These are phyloP conservation scores for Aspergillus coremiiformis DNA, from an alignment of 495 filamentous ascomycete species.

Conservation along the genomic window DNA sequence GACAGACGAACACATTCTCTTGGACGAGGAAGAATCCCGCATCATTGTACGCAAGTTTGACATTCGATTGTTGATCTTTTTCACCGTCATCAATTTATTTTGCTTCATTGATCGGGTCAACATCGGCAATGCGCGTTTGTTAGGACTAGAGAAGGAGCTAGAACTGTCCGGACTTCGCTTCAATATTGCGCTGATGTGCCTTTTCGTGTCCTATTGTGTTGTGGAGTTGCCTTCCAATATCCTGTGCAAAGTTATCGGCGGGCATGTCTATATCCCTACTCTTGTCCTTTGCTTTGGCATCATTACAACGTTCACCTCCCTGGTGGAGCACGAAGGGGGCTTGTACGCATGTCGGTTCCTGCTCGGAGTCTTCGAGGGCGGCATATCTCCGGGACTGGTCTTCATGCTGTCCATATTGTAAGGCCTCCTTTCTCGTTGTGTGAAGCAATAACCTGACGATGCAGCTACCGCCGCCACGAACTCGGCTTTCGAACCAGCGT, in stretches of 20 bases:
- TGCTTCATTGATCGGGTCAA: conserved; percentile 46
- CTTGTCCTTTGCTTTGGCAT: conserved; percentile 20
- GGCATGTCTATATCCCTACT: background rate
- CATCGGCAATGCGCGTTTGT: conserved; percentile 56
- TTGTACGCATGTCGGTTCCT: conserved; percentile 49
- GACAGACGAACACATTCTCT: background rate
- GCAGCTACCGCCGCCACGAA: conserved; percentile 7
- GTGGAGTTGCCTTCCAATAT: conserved; percentile 19
- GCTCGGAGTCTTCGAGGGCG: conserved; percentile 51
- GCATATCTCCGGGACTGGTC: conserved; percentile 45
- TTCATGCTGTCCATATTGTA: background rate
- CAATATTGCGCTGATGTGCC: conserved; percentile 56
- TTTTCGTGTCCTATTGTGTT: conserved; percentile 52
- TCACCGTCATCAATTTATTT: conserved; percentile 31
- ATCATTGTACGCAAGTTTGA: conserved; percentile 29
- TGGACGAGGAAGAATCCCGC: background rate
- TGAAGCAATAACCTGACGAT: background rate
- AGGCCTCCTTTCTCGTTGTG: background rate
- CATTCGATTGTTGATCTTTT: conserved; percentile 30
- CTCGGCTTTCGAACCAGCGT: conserved; percentile 8
- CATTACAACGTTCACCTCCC: conserved; percentile 48
- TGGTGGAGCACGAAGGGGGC: conserved; percentile 42
- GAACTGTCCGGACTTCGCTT: conserved; percentile 48
- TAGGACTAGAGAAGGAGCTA: conserved; percentile 53
- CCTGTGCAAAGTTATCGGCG: conserved; percentile 45